Conservation (phyloP, 176 grass and related monocot genomes). For the Lolium rigidum region DNA sequence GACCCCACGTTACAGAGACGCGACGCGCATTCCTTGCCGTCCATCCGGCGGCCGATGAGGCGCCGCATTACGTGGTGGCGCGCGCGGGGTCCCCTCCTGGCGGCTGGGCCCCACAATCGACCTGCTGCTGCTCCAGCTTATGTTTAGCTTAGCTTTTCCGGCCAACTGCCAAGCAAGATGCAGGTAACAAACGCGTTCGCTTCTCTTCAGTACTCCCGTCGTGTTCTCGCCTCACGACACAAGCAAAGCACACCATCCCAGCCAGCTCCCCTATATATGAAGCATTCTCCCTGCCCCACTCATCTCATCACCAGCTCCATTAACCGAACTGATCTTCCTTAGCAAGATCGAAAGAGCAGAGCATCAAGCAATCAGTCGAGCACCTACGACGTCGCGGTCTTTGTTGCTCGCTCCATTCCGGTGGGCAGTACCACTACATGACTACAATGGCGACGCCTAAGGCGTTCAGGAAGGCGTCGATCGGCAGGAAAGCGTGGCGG, state of each 20-base stretch:
- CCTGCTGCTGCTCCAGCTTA: conserved; percentile 12
- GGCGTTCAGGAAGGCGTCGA: conserved; percentile 29
- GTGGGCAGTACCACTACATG: neutral
- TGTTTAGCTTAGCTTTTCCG: no score
- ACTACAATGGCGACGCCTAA: neutral
- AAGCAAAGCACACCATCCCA: neutral
- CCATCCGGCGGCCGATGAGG: neutral
- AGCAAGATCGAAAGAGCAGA: neutral
- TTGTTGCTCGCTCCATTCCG: neutral
- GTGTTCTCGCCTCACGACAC: neutral
- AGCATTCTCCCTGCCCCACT: conserved; percentile 2
- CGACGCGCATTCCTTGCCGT: neutral
- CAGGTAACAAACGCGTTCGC: conserved; percentile 47
- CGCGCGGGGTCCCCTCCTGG: neutral
- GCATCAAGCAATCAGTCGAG: neutral
- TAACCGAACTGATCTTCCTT: neutral
- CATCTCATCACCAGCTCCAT: conserved; percentile 4
- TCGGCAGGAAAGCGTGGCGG: conserved; percentile 65
- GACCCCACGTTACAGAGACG: neutral
- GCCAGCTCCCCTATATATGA: conserved; percentile 13
- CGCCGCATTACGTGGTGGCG: conserved; percentile 1
- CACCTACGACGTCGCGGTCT: neutral
- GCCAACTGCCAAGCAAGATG: conserved; percentile 12
- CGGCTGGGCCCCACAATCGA: conserved; percentile 31
- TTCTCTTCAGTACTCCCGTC: neutral